phyloP scores from a whole-genome alignment of 176 grass and related monocot genomes.

The Themeda triandra region DNA sequence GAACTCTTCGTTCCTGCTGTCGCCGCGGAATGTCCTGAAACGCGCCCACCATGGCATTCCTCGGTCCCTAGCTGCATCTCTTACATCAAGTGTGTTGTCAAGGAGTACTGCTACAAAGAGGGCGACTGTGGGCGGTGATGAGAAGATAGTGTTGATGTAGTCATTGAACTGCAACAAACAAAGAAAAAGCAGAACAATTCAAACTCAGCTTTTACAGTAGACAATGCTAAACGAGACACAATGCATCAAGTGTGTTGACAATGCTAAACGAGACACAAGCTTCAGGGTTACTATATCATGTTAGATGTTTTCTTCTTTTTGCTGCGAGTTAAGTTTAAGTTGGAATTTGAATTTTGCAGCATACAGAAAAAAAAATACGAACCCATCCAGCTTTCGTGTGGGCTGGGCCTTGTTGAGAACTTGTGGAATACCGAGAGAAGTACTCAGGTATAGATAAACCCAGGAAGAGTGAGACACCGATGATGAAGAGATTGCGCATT shows the following conservation, averaged over 20 bases:
- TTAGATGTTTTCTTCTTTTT: background rate
- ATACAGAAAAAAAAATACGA: background rate
- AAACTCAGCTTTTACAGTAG: background rate
- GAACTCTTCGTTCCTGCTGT: slow-evolving; percentile 87
- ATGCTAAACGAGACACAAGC: background rate
- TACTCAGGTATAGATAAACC: slow-evolving; percentile 93
- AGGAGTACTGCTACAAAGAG: slow-evolving; percentile 74
- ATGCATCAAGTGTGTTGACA: background rate
- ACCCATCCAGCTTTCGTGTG: slow-evolving; percentile 98
- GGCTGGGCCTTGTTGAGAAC: slow-evolving; percentile 57
- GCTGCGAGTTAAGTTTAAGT: background rate
- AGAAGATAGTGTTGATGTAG: slow-evolving; percentile 87
- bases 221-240: background rate
- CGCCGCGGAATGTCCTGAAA: slow-evolving; percentile 80
- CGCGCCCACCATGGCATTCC: slow-evolving; percentile 94
- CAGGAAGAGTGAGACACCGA: slow-evolving; percentile 86
- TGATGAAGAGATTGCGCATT: slow-evolving; percentile 90
- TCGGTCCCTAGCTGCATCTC: slow-evolving; percentile 58
- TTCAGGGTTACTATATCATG: background rate
- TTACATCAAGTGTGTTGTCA: slow-evolving; percentile 86
- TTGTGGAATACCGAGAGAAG: slow-evolving; percentile 65
- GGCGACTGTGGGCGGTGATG: slow-evolving; percentile 79
- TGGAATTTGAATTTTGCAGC: background rate
- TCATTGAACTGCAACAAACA: slow-evolving; percentile 82
- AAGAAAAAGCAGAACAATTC: background rate